A percentile compares a stretch with the other conserved stretches of the same genome.
phyloP scores from a whole-genome alignment of 2,329 filamentous ascomycete genomes.

The Botrytis deweyae region DNA sequence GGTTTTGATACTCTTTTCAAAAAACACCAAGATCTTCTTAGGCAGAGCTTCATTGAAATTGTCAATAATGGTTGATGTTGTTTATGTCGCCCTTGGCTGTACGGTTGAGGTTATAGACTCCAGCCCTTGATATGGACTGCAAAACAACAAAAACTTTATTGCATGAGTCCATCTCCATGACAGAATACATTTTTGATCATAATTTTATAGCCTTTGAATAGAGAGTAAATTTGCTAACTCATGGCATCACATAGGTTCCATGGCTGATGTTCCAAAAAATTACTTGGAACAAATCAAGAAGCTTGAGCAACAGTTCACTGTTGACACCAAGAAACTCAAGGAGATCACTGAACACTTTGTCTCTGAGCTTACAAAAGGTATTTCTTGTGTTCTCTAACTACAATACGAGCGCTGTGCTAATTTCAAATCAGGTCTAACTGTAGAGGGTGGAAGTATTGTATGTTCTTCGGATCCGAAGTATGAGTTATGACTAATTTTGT shows the following conservation, averaged over 20 bases:
- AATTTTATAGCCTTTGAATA: not conserved
- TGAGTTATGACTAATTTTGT: conserved; percentile 16
- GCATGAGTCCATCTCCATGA: not conserved
- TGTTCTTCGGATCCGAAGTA: conserved; percentile 43
- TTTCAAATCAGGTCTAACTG: conserved; percentile 64
- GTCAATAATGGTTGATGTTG: not conserved
- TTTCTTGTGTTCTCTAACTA: conserved; percentile 4
- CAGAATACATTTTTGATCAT: not conserved
- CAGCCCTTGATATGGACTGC: not conserved
- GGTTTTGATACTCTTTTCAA: not conserved
- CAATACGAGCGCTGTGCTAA: conserved; percentile 19
- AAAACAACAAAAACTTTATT: not conserved
- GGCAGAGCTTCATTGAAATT: not conserved
- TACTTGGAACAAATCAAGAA: conserved; percentile 77
- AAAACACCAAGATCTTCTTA: not conserved
- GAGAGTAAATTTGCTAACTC: conserved; percentile 26
- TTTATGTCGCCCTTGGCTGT: not conserved
- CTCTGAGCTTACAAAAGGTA: conserved; percentile 81
- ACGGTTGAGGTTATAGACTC: not conserved
- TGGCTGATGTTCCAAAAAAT: conserved; percentile 86
- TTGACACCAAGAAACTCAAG: conserved; percentile 79
- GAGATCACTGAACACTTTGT: conserved; percentile 87
- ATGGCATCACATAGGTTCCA: conserved; percentile 62
- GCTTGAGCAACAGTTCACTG: conserved; percentile 80
- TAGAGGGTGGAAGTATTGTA: conserved; percentile 91